Percentiles rank a stretch among this genome's conserved stretches.
These are phyloP conservation scores for Yarrowia deformans DNA, from an alignment of 805 yeast species.

Conservation along the genomic window DNA sequence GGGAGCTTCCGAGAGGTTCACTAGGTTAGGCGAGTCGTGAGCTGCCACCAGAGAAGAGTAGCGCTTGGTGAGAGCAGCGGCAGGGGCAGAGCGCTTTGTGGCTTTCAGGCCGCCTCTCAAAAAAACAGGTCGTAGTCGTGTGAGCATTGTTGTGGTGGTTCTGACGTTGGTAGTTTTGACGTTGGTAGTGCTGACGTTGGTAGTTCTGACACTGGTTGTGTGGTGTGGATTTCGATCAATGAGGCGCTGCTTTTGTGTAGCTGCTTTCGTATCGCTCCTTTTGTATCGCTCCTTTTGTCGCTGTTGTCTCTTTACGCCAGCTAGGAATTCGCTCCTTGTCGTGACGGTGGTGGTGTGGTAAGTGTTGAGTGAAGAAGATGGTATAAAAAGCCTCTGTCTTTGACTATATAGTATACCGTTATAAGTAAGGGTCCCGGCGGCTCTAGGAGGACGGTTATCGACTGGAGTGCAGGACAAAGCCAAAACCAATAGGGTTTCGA, in stretches of 20 bases:
- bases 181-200: neutral
- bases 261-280: too few relatives aligned
- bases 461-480: neutral
- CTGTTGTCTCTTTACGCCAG: neutral
- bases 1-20: constrained; percentile 45
- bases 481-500: neutral
- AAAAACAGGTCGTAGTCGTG: neutral
- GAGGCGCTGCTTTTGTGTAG: neutral
- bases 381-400: too few relatives aligned
- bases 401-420: neutral
- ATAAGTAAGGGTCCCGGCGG: neutral
- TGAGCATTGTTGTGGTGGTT: constrained; percentile 1
- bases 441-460: constrained; percentile 33
- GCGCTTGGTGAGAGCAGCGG: too few relatives aligned
- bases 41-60: constrained; percentile 31
- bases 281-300: too few relatives aligned
- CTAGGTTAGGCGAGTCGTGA: constrained; percentile 42
- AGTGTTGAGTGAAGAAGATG: neutral
- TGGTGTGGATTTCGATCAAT: too few relatives aligned
- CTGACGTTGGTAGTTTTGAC: neutral
- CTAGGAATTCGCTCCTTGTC: constrained; percentile 21
- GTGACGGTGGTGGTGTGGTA: neutral
- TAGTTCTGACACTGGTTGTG: too few relatives aligned
- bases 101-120: neutral
- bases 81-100: neutral